Evolutionary conservation across 2,329 filamentous ascomycete genomes (phyloP).

Genomic region (Aspergillus pseudonomiae): DNA sequence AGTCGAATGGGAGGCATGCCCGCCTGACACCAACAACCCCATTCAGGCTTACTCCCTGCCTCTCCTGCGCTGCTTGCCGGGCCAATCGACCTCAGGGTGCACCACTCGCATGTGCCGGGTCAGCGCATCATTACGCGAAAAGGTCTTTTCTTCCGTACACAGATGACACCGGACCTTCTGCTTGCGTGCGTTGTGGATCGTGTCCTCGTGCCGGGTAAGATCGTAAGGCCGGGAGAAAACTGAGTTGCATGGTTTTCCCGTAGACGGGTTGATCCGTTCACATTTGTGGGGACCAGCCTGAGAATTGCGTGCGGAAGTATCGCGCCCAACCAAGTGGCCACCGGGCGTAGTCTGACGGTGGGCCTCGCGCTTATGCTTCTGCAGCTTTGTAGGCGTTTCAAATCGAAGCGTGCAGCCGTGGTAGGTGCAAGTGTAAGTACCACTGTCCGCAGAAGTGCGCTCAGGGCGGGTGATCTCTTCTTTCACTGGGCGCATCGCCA

Average conservation of each 20-base stretch:
- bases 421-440: slow-evolving; percentile 95
- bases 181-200: slow-evolving; percentile 93
- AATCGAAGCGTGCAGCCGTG: slow-evolving; percentile 88
- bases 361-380: slow-evolving; percentile 94
- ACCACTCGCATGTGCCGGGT: slow-evolving; percentile 94
- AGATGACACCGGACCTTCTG: slow-evolving; percentile 91
- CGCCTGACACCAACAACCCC: slow-evolving; percentile 3
- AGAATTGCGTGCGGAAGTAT: slow-evolving; percentile 67
- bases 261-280: slow-evolving; percentile 90
- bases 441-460: slow-evolving; percentile 71
- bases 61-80: slow-evolving; percentile 62
- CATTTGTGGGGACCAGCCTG: slow-evolving; percentile 94
- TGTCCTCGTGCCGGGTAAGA: slow-evolving; percentile 93
- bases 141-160: slow-evolving; percentile 95
- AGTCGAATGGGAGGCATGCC: slow-evolving; percentile 7
- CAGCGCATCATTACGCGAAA: slow-evolving; percentile 90
- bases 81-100: slow-evolving; percentile 83
- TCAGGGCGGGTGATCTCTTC: slow-evolving; percentile 57
- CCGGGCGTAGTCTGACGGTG: slow-evolving; percentile 73
- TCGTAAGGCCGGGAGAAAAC: slow-evolving; percentile 96
- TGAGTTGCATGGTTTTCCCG: slow-evolving; percentile 91
- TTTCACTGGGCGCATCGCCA: slow-evolving; percentile 39
- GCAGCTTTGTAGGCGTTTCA: slow-evolving; percentile 80
- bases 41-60: slow-evolving; percentile 35
- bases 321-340: slow-evolving; percentile 46